Percentiles rank a stretch among this genome's conserved stretches.
phyloP scores from a whole-genome alignment of 495 filamentous ascomycete genomes.

The Neurospora tetrasperma region DNA sequence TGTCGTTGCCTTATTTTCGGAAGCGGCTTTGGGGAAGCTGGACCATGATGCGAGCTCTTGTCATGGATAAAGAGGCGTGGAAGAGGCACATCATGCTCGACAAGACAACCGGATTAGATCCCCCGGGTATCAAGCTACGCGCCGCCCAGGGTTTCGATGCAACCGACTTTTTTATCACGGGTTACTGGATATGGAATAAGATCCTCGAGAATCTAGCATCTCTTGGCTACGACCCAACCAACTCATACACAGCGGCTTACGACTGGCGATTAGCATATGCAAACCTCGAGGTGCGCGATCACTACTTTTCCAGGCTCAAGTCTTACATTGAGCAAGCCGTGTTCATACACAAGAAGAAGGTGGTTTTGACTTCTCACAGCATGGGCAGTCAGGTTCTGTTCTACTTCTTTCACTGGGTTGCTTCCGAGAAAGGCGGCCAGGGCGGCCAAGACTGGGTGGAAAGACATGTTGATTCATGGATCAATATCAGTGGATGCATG shows the following conservation, averaged over 20 bases:
- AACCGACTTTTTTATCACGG: constrained; percentile 85
- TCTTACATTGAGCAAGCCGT: constrained; percentile 78
- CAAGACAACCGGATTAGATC: constrained; percentile 81
- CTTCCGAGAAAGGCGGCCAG: constrained; percentile 63
- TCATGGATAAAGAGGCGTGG: constrained; percentile 87
- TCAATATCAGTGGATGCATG: constrained; percentile 98
- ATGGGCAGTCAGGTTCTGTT: constrained; percentile 95
- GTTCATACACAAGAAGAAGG: constrained; percentile 60
- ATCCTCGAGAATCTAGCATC: constrained; percentile 93
- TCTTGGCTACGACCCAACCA: constrained; percentile 92
- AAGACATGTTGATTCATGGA: constrained; percentile 80
- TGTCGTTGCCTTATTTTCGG: constrained; percentile 80
- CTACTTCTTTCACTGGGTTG: constrained; percentile 98
- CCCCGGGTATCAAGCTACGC: constrained; percentile 82
- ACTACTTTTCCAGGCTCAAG: constrained; percentile 86
- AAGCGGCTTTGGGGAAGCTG: constrained; percentile 94
- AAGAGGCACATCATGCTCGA: constrained; percentile 96
- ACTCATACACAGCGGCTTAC: constrained; percentile 90
- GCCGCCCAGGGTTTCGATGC: constrained; percentile 97
- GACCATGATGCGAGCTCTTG: constrained; percentile 94
- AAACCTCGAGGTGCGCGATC: constrained; percentile 81
- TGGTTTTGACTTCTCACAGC: constrained; percentile 82
- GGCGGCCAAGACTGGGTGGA: constrained; percentile 89
- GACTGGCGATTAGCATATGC: constrained; percentile 93
- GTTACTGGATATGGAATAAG: constrained; percentile 99